Base-by-base conservation (phyloP, 2,329 filamentous ascomycete genomes). In the Massarina eburnea region DNA sequence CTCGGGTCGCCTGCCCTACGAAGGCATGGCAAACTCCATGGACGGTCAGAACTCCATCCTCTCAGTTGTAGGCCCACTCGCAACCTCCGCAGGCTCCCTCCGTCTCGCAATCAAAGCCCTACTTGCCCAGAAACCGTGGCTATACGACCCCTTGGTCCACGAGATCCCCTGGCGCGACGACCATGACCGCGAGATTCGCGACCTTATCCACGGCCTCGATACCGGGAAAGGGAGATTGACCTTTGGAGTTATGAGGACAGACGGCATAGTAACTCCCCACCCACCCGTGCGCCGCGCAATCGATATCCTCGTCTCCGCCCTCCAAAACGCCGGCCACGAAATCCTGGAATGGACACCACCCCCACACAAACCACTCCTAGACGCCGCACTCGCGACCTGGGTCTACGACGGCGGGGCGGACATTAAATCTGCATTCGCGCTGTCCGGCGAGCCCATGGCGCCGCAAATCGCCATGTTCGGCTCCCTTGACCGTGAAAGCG, bases 151-250 rank as follows among this genome's bases (percentile, higher is more conserved):
- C 0, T 69, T 83, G 0, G 82, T 85, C 0, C 68, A 82, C 32
- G 82, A 86, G 17, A 72, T 89, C 1, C 85, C 85, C 0, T 89
- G 84, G 79, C 76, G 84, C 2, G 73, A 79, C 3, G 58, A 66
- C 12, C 64, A 72, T 22, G 60, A 70, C 22, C 45, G 45, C 4
- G 46, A 61, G 0, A 53, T 76, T 3, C 43, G 67, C 2, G 65
- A 74, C 9, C 62, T 76, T 2, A 72, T 77, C 4, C 33, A 46
- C 27, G 19, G 39, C 37, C 43, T 59, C 22, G 42, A 46, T n/a
- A 53, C 49, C 40, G 46, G 32, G 43, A 51, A 53, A 30, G 49
- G 46, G 2, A 67, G 62, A 33, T 47, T 73, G 1, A 52, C 41
- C 4, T 68, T 73, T 21, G 71, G 61, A 2, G 42, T 72, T 1